Evolutionary conservation across 2,329 filamentous ascomycete species (phyloP).

Genomic region (Magnaporthiopsis poae): DNA sequence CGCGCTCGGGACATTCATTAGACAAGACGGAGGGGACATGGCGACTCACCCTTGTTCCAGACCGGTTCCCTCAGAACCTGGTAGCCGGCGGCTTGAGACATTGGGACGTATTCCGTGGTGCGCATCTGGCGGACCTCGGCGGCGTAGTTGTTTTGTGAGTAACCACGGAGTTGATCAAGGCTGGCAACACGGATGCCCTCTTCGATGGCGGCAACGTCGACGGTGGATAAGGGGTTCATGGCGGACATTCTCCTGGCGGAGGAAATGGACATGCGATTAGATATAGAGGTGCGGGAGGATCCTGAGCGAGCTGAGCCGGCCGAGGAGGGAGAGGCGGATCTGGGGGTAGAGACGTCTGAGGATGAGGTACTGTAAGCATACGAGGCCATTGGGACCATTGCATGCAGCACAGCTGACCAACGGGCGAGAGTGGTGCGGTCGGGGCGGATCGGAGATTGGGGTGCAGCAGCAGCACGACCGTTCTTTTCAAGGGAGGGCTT

Average conservation of each 20-base stretch:
- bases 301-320: conserved; percentile 32
- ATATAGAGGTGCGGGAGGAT: conserved; percentile 40
- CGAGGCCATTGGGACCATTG: conserved; percentile 31
- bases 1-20: neutral
- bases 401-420: conserved; percentile 10
- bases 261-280: conserved; percentile 40
- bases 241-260: conserved; percentile 39
- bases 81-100: conserved; percentile 46
- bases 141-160: conserved; percentile 45
- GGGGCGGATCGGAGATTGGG: neutral
- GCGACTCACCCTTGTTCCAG: conserved; percentile 53
- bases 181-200: conserved; percentile 50
- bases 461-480: neutral
- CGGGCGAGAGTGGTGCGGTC: neutral
- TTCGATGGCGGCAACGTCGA: conserved; percentile 49
- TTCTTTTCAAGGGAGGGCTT: neutral
- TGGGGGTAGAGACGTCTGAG: conserved; percentile 45
- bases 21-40: neutral
- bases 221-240: conserved; percentile 45
- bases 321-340: conserved; percentile 41
- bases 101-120: conserved; percentile 42
- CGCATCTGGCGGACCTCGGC: conserved; percentile 44
- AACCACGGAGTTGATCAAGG: conserved; percentile 52
- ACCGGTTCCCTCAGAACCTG: conserved; percentile 52
- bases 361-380: conserved; percentile 34